Evolutionary conservation across 768 basidiomycete genomes (phyloP).

Genomic region (Auriscalpium microsporum): DNA sequence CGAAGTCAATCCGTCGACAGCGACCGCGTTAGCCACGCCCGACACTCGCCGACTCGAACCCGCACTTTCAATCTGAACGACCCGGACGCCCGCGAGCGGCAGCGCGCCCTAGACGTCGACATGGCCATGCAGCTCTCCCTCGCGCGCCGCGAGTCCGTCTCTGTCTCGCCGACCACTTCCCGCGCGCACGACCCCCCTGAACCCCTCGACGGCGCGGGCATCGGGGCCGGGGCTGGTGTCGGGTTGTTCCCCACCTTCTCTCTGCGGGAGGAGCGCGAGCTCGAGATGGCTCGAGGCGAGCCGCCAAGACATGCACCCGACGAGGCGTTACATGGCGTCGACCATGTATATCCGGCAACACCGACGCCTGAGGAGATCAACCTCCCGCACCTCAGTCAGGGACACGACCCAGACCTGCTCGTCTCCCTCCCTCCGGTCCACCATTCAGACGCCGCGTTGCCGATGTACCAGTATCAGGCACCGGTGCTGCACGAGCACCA

Average conservation of each 20-base stretch:
- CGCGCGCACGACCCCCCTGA: slow-evolving; percentile 20
- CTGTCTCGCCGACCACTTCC: slow-evolving; percentile 18
- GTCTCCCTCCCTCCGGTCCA: slow-evolving; percentile 17
- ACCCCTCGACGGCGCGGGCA: background rate
- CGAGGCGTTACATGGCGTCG: background rate
- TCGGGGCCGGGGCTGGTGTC: no score
- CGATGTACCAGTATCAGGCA: slow-evolving; percentile 51
- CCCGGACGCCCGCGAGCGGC: slow-evolving; percentile 73
- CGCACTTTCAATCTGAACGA: slow-evolving; percentile 64
- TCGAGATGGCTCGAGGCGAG: slow-evolving; percentile 29
- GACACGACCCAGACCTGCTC: slow-evolving; percentile 44
- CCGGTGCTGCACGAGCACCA: slow-evolving; percentile 34
- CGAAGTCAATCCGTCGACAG: slow-evolving; percentile 12
- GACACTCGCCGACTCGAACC: slow-evolving; percentile 53
- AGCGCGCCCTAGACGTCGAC: slow-evolving; percentile 90
- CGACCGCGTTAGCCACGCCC: slow-evolving; percentile 33
- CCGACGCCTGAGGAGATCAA: background rate
- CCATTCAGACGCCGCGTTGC: slow-evolving; percentile 37
- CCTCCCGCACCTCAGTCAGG: slow-evolving; percentile 5
- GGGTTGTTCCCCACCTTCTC: slow-evolving; percentile 35
- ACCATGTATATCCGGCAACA: background rate
- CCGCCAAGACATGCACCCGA: slow-evolving; percentile 3
- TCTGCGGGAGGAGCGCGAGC: slow-evolving; percentile 39
- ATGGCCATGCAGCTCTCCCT: slow-evolving; percentile 78
- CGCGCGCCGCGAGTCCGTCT: slow-evolving; percentile 56